A percentile compares a stretch with the other conserved stretches of the same genome.
Conservation (phyloP, 2,329 filamentous ascomycete species). For the Aspergillus sp. region DNA sequence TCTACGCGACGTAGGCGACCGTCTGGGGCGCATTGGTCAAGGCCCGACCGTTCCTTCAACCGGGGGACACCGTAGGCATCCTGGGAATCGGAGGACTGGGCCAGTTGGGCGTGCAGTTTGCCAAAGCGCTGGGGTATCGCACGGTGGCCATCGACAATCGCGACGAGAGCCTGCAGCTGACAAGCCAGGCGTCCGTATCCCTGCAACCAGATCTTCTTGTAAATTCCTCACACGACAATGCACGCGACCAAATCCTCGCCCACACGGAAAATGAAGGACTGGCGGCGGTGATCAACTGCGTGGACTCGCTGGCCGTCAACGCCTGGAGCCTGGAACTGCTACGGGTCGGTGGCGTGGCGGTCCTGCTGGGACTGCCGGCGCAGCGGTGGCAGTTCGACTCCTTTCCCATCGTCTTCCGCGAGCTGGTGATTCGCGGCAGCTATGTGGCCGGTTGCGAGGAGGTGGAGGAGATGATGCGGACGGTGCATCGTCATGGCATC, state of each 20-base stretch:
- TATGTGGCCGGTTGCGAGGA: constrained; percentile 4
- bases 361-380: constrained; percentile 6
- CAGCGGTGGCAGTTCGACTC: constrained; percentile 11
- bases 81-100: constrained; percentile 14
- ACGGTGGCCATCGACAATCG: constrained; percentile 13
- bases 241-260: neutral
- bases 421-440: constrained; percentile 7
- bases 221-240: neutral
- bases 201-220: neutral
- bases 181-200: neutral
- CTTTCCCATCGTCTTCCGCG: constrained; percentile 5
- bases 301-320: constrained; percentile 4
- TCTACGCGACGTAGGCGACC: neutral
- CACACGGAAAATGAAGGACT: constrained; percentile 2
- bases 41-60: neutral
- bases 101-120: constrained; percentile 14
- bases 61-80: constrained; percentile 3
- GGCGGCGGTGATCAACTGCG: constrained; percentile 10
- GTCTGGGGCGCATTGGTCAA: neutral
- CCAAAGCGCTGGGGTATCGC: constrained; percentile 7
- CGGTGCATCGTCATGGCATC: neutral
- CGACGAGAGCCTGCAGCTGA: constrained; percentile 2
- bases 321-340: constrained; percentile 10
- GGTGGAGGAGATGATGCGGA: constrained; percentile 10
- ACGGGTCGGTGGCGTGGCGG: constrained; percentile 4